Percentiles rank a stretch among this genome's conserved stretches.
Conservation (phyloP, 176 grass and related monocot genomes). For the Zoysia pacifica region DNA sequence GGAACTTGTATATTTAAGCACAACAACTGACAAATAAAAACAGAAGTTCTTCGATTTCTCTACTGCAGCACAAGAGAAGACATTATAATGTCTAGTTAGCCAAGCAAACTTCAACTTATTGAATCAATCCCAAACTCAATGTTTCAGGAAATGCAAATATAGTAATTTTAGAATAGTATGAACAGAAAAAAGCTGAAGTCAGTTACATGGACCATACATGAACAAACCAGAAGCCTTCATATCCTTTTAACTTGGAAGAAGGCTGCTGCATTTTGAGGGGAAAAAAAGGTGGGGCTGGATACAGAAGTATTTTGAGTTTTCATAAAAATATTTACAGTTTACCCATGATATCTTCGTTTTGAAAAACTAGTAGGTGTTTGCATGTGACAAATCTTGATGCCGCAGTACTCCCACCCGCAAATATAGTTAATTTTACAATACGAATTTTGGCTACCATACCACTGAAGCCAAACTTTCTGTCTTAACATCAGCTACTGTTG, state of each 20-base stretch:
- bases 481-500: too few species aligned
- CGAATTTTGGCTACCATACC: too few species aligned
- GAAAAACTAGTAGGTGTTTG: neutral
- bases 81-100: neutral
- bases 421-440: neutral
- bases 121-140: neutral
- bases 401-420: too few species aligned
- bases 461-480: too few species aligned
- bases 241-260: neutral
- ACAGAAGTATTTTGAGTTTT: neutral
- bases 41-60: slow-evolving; percentile 6
- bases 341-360: neutral
- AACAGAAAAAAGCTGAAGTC: neutral
- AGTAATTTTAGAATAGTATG: neutral
- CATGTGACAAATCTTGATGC: neutral
- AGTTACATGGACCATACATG: neutral
- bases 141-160: neutral
- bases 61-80: neutral
- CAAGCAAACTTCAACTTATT: slow-evolving; percentile 1
- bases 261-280: neutral
- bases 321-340: neutral
- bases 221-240: slow-evolving; percentile 1
- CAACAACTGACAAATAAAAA: neutral
- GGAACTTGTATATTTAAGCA: slow-evolving; percentile 20
- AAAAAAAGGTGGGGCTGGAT: neutral